Evolutionary conservation across 2,329 filamentous ascomycete genomes (phyloP), one percentile per base, ranked within the genome.

Genomic region (Lecanicillium sp.): DNA sequence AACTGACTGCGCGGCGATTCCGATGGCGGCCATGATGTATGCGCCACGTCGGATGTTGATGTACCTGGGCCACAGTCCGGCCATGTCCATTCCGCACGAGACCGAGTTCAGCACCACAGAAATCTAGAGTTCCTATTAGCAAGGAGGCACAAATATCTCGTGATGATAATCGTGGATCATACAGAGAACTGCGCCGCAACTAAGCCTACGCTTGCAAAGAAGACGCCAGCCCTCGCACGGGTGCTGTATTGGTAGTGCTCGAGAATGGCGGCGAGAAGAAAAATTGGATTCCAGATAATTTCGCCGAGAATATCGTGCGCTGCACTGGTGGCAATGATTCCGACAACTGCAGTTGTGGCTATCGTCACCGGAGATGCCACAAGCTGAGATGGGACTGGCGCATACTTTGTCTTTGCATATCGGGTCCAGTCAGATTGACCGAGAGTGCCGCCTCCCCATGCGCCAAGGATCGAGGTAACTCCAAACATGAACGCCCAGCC

Each of bases 31-130:
- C 4, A 62, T 66, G 29, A 77, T 55, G 42, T 70, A 69, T 3
- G 64, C 63, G 1, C 74, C 75, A 3, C 74, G 65, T 4, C 72
- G 58, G 41, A 77, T 77, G 50, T 74, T 75, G 54, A 79, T 66
- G 44, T 68, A 76, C 29, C 59, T 61, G 1, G 72, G 71, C 41
- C 66, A 67, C 0, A 76, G 52, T 1, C 65, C 69, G 0, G 72
- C 65, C 35, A 77, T 56, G 47, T 78, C 75, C 60, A 78, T 74
- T 5, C 73, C 74, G 3, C 64, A 61, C 1, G 65, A 65, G 45
- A 72, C 62, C 2, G 63, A 61, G 46, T 75, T 76, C 37, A 67
- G 58, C 29, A 69, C 59, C 4, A 52, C 37, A 2, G 43, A 46
- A 5, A 49, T 50, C 44, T 48, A 8, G 8, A n/a, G n/a, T n/a